Evolutionary conservation across 1,284 basidiomycete genomes (phyloP).

Genomic region (Cryptococcus sp.): DNA sequence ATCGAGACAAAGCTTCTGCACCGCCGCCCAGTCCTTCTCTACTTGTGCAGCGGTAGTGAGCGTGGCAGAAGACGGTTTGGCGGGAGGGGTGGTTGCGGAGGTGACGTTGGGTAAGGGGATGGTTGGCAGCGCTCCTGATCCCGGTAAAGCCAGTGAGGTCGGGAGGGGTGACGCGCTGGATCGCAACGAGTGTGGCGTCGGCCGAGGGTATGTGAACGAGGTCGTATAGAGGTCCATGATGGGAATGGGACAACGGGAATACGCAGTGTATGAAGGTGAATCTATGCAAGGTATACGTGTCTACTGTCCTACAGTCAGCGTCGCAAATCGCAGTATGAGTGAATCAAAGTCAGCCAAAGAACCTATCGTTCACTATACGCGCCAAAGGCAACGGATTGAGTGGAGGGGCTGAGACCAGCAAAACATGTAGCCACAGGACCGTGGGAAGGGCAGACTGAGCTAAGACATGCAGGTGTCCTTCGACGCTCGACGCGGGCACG

Average conservation of each 20-base stretch:
- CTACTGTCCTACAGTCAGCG: no score
- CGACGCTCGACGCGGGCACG: no score
- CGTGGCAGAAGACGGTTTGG: slow-evolving; percentile 15
- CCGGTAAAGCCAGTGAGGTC: slow-evolving; percentile 15
- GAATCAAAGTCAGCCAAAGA: no score
- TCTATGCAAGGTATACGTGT: no score
- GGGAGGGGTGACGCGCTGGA: slow-evolving; percentile 14
- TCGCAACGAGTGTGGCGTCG: slow-evolving; percentile 16
- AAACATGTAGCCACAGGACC: no score
- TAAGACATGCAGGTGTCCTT: no score
- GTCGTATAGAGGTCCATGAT: slow-evolving; percentile 91
- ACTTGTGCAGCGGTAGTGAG: slow-evolving; percentile 28
- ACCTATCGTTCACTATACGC: no score
- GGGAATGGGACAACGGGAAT: not conserved
- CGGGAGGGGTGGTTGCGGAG: slow-evolving; percentile 16
- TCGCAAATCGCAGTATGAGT: no score
- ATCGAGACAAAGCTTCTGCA: slow-evolving; percentile 78
- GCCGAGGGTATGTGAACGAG: slow-evolving; percentile 59
- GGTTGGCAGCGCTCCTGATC: slow-evolving; percentile 15
- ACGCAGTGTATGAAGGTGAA: no score
- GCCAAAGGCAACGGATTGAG: no score
- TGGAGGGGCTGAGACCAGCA: no score
- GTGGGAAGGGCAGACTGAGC: no score
- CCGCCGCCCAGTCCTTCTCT: slow-evolving; percentile 61
- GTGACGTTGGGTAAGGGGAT: slow-evolving; percentile 29